Base-by-base conservation (phyloP, 225 moss, liverwort and hornwort species). In the Physcomitrellopsis africana region DNA sequence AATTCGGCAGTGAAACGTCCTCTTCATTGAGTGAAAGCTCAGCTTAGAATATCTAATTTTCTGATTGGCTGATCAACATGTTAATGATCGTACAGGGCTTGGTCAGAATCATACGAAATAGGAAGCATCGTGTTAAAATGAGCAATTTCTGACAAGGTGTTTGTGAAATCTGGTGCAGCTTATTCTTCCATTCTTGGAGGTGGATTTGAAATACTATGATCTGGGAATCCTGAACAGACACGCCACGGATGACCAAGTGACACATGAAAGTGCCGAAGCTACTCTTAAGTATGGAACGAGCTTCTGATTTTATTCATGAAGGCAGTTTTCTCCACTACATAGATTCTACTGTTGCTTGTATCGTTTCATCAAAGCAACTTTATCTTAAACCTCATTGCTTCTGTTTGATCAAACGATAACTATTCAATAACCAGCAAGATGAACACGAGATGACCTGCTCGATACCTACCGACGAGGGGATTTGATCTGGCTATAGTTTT, bases 181-280 rank as follows among this genome's bases (percentile, higher is more conserved):
- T 3, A 87, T 96, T 58, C 81, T 92, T 16, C 96, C 96, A 17
- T 96, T 96, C 75, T 26, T 96, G 70, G 93, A 96, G 58, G 59
- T 93, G 44, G 93, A 96, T 1, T 77, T 96, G 63, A 93, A 96
- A 77, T 96, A 96, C 75, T 96, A 83, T 63, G 93, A 96, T 78
- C 79, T 96, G 24, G 92, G 96, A 57, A 89, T 96, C 41, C 63
- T 86, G 26, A 84, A 96, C 69, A 87, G 93, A 67, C 93, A 96
- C 74, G 92, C 88, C 63, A 93, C 96, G 11, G 63, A 86, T 61
- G 96, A 96, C 76, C 85, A 79, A 81, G 94, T 94, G 60, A 96
- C 94, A 8, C 76, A 80, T 43, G 96, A 96, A 85, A 92, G 92
- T 76, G 94, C 92, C 3, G 92, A 91, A 84, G 96, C 96, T 55